Conservation (phyloP, 1,284 basidiomycete species). For the Cryptococcus wingfieldii region DNA sequence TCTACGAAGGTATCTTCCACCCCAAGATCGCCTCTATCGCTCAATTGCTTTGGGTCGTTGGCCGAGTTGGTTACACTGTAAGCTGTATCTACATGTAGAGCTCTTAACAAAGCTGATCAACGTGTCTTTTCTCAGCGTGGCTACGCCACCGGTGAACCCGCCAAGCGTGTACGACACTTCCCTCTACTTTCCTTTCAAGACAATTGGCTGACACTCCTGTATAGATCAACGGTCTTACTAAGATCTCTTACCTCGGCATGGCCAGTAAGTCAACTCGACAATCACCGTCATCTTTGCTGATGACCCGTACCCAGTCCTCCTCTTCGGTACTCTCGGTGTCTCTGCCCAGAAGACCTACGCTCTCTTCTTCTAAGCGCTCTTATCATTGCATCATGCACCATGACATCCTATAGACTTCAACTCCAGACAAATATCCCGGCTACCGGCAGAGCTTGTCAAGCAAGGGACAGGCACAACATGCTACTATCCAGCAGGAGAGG, state of each 20-base stretch:
- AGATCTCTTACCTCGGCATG: background rate
- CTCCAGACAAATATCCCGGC: too few species aligned
- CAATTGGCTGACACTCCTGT: background rate
- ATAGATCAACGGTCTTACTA: background rate
- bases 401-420: too few species aligned
- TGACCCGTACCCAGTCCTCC: background rate
- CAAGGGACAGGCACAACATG: background rate
- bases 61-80: slow-evolving; percentile 35
- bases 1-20: slow-evolving; percentile 31
- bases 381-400: background rate
- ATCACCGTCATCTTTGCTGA: background rate
- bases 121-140: slow-evolving; percentile 10
- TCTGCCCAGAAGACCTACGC: background rate
- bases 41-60: slow-evolving; percentile 23
- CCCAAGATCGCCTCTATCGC: slow-evolving; percentile 28
- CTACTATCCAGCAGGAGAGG: too few species aligned
- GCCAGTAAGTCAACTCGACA: background rate
- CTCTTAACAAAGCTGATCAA: background rate
- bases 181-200: background rate
- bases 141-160: slow-evolving; percentile 28
- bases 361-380: background rate
- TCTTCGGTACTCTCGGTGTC: background rate
- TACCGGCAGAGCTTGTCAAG: background rate
- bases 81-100: slow-evolving; percentile 4
- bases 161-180: slow-evolving; percentile 11